Conservation (phyloP, 495 filamentous ascomycete genomes). For the Aspergillus ellipticus region DNA sequence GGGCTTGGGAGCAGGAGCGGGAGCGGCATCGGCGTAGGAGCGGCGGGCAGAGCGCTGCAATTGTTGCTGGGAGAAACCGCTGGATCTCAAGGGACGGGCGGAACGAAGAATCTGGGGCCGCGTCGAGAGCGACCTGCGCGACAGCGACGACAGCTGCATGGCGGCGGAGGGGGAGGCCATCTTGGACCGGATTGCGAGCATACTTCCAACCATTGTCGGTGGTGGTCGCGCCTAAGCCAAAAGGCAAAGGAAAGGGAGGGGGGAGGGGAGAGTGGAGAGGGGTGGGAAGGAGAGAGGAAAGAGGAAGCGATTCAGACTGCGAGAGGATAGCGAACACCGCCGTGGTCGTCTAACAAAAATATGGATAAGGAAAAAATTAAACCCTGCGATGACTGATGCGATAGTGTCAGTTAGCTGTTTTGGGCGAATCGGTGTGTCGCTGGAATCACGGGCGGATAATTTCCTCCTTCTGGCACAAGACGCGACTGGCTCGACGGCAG, state of each 20-base stretch:
- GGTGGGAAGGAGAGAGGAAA: slow-evolving; percentile 11
- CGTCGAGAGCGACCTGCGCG: slow-evolving; percentile 39
- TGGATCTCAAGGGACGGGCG: slow-evolving; percentile 24
- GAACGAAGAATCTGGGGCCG: slow-evolving; percentile 18
- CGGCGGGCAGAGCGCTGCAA: slow-evolving; percentile 36
- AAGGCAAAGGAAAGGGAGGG: slow-evolving; percentile 11
- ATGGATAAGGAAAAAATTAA: neutral
- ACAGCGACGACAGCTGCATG: slow-evolving; percentile 39
- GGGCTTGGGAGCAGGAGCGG: slow-evolving; percentile 36
- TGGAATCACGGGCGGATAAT: slow-evolving; percentile 10
- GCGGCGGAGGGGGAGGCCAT: slow-evolving; percentile 31
- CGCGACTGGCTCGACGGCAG: neutral
- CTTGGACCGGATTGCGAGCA: slow-evolving; percentile 38
- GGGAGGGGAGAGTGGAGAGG: slow-evolving; percentile 13
- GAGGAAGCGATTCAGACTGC: slow-evolving; percentile 12
- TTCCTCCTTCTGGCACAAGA: slow-evolving; percentile 8
- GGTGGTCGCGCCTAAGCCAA: slow-evolving; percentile 13
- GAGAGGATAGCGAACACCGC: slow-evolving; percentile 5
- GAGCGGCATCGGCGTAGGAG: slow-evolving; percentile 40
- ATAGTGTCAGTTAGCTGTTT: slow-evolving; percentile 30
- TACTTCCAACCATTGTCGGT: slow-evolving; percentile 40
- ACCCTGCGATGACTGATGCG: slow-evolving; percentile 5
- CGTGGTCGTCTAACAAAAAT: neutral
- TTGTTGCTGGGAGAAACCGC: slow-evolving; percentile 20
- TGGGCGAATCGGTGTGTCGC: slow-evolving; percentile 42